Evolutionary conservation across 805 yeast genomes (phyloP), one percentile per base, ranked within the genome.

Genomic region (Candida pseudofarinosa): DNA sequence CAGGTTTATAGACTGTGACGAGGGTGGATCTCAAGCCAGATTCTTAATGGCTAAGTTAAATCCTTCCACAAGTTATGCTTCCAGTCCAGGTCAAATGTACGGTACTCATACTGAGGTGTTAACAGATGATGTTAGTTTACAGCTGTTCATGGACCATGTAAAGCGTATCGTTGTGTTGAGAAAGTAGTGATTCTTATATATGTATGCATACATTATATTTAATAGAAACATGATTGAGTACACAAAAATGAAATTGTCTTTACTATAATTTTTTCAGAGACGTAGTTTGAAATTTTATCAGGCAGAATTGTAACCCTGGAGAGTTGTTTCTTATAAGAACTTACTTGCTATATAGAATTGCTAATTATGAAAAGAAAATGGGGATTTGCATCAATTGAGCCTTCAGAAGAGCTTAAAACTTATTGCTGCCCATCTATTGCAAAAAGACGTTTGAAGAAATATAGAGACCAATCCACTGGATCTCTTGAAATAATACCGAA

Each of bases 11-110:
- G 87, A 82, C 55, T 80, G 86, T 19, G 86, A 82, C 52, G 87
- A 81, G 57, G 87, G 87, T 42, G 88, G 87, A 3, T 81, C 87
- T 0, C 88, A 82, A 55, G 87, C 88, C 0, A 71, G 88, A 60
- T 82, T 82, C 58, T 66, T 82, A 43, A 78, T 79, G 72, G 82
- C 87, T 2, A 81, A 81, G 60, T 66, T 82, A 52, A 82, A 82
- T 59, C 88, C 88, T 12, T 74, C 85, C 3, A 79, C 81, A 2
- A 73, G 74, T 37, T 80, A 81, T 56, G 54, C 62, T 5, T 67
- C 76, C 26, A 50, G 67, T 39, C 69, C 69, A 12, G 60, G 54
- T 42, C 64, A 63, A 39, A 38, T 56, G 51, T 53, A 59, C 47
- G 60, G 56, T 4, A 59, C 53, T 18, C 63, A 60, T 37, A 48